phyloP scores from a whole-genome alignment of 164 flowering plant genomes.

The Tinospora cordifolia region DNA sequence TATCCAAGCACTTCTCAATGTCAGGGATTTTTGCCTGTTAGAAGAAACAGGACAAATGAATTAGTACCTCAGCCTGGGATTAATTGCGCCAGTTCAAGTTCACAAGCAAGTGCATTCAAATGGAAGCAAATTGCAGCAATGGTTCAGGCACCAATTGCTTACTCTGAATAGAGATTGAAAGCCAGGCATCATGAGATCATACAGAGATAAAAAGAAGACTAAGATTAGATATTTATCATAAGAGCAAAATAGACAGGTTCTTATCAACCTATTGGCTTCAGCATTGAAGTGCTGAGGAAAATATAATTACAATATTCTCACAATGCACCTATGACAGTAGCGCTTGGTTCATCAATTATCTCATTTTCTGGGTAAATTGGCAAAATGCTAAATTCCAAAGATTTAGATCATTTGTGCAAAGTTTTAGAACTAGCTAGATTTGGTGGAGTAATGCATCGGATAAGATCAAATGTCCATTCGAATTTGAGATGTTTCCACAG shows the following conservation, averaged over 20 bases:
- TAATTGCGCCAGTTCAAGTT: neutral
- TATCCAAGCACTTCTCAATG: constrained; percentile 86
- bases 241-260: no score
- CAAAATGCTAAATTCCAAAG: no score
- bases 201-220: neutral
- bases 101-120: neutral
- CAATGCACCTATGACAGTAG: neutral
- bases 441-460: no score
- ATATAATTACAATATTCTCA: neutral
- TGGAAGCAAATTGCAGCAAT: neutral
- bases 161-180: neutral
- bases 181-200: neutral
- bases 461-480: no score
- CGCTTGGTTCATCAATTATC: neutral
- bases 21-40: constrained; percentile 94
- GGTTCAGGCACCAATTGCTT: neutral
- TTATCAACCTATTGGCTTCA: neutral
- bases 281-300: neutral
- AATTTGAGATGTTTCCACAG: no score
- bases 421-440: no score
- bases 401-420: no score
- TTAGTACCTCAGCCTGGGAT: neutral
- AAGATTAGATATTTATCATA: neutral
- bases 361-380: neutral
- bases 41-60: constrained; percentile 12